Base-by-base conservation (phyloP, 2,329 filamentous ascomycete species). In the Cladorrhinum sp. region DNA sequence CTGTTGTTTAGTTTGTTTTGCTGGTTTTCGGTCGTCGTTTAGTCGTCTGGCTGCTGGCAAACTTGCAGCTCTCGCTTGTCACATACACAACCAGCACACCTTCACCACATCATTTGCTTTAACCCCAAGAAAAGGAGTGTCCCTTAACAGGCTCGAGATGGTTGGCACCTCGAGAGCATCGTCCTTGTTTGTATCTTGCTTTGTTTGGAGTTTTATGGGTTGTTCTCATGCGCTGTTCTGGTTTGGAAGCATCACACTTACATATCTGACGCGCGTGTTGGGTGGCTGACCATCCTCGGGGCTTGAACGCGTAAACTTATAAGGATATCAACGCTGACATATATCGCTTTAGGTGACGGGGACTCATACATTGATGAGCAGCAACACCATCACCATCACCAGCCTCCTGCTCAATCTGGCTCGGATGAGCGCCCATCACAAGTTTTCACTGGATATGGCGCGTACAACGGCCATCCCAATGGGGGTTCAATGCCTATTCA, bases 361-460 rank as follows among this genome's bases (percentile, higher is more conserved):
- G 82, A 82, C 70, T 49, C 53, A 2, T 86, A 86, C 78, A 76
- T 79, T 74, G 80, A 86, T 71, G 70, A 72, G 55, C 81, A 86
- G 71, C 82, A 85, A 71, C 83, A 87, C 74, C 81, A 88, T 72
- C 88, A 91, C 71, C 85, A 88, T 62, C 82, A 84, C 67, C 85
- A 85, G 72, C 79, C 83, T 61, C 83, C 82, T 60, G 82, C 80
- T 67, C 78, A 82, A 64, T 66, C 76, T 55, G 74, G 78, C 62
- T 70, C 81, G 64, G 89, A 93, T 70, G 81, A 90, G 63, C 88
- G 91, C 67, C 87, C 88, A 59, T 79, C 85, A 48, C 90, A 95
- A 63, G 87, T 88, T 66, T 96, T 95, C 75, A 81, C 84, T 53
- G 84, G 84, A 52, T 92, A 92, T 70, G 81, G 77, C 57, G 76